phyloP scores from a whole-genome alignment of 2,329 filamentous ascomycete species.

The Penicillium sp. region DNA sequence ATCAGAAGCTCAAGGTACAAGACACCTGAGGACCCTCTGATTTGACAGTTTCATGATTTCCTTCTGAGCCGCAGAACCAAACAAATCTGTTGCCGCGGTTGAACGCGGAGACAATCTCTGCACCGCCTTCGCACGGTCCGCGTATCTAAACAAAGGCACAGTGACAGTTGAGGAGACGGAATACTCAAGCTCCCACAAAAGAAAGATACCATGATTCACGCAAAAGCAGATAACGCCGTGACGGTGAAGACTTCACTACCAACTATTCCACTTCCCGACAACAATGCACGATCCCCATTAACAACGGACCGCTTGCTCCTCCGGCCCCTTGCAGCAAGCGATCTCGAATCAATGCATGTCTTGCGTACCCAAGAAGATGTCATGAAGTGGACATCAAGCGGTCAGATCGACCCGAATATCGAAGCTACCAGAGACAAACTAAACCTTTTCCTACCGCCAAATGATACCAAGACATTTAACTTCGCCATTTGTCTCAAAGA shows the following conservation, averaged over 20 bases:
- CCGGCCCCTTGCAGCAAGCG: conserved; percentile 9
- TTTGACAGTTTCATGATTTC: not conserved
- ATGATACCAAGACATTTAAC: conserved; percentile 14
- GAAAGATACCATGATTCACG: not conserved
- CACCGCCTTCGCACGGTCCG: conserved; percentile 6
- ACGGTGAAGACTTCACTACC: conserved; percentile 14
- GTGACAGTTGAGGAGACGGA: not conserved
- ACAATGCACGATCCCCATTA: conserved; percentile 6
- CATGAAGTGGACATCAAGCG: conserved; percentile 15
- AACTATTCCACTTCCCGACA: conserved; percentile 12
- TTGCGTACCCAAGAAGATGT: conserved; percentile 18
- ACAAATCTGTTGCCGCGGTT: not conserved
- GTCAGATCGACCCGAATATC: conserved; percentile 12
- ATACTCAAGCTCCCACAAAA: not conserved
- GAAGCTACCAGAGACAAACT: conserved; percentile 13
- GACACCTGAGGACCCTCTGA: too few species aligned
- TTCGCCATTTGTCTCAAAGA: conserved; percentile 18
- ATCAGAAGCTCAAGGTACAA: too few species aligned
- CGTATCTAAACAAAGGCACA: not conserved
- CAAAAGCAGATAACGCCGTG: not conserved
- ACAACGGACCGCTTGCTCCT: conserved; percentile 14
- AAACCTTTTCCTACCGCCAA: conserved; percentile 14
- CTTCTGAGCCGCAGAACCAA: not conserved
- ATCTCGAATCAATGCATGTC: conserved; percentile 13
- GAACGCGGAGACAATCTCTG: not conserved